These are phyloP conservation scores for Aspergillus candidus DNA, from an alignment of 2,329 filamentous ascomycete genomes.

Conservation along the genomic window DNA sequence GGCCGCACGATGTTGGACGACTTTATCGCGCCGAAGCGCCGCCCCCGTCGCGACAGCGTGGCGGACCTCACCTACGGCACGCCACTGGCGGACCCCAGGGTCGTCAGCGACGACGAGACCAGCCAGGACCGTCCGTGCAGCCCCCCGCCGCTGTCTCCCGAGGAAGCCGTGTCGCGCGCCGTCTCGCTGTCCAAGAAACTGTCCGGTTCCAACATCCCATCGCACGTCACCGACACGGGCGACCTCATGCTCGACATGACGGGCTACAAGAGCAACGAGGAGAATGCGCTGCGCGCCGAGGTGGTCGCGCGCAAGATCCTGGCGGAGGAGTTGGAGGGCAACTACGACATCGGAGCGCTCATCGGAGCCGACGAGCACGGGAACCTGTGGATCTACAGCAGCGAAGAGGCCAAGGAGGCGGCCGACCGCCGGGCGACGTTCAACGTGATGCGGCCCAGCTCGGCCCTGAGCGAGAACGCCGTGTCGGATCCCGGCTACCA, in stretches of 20 bases:
- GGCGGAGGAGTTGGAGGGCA: constrained; percentile 85
- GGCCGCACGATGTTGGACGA: constrained; percentile 52
- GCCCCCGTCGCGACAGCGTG: constrained; percentile 15
- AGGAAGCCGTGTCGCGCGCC: constrained; percentile 76
- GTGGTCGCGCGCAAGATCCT: constrained; percentile 89
- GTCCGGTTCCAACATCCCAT: constrained; percentile 84
- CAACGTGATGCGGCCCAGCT: constrained; percentile 46
- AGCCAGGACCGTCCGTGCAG: constrained; percentile 56
- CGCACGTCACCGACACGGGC: constrained; percentile 82
- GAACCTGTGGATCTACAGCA: constrained; percentile 99
- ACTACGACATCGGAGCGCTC: constrained; percentile 91
- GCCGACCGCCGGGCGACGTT: constrained; percentile 61
- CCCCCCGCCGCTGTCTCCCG: constrained; percentile 64
- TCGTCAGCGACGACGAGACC: constrained; percentile 12
- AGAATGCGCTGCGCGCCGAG: constrained; percentile 85
- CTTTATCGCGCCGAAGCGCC: constrained; percentile 41
- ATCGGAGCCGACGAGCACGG: constrained; percentile 94
- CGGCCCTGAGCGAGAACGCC: constrained; percentile 64
- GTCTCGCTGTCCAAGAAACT: constrained; percentile 80
- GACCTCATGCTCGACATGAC: constrained; percentile 99
- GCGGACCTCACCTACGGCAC: constrained; percentile 8
- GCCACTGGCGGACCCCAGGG: constrained; percentile 5
- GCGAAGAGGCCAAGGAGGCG: constrained; percentile 88
- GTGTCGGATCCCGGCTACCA: constrained; percentile 92
- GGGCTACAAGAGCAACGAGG: constrained; percentile 88